Evolutionary conservation across 192 early-diverging fungal genomes (phyloP).

Genomic region (Gonapodya prolifera): DNA sequence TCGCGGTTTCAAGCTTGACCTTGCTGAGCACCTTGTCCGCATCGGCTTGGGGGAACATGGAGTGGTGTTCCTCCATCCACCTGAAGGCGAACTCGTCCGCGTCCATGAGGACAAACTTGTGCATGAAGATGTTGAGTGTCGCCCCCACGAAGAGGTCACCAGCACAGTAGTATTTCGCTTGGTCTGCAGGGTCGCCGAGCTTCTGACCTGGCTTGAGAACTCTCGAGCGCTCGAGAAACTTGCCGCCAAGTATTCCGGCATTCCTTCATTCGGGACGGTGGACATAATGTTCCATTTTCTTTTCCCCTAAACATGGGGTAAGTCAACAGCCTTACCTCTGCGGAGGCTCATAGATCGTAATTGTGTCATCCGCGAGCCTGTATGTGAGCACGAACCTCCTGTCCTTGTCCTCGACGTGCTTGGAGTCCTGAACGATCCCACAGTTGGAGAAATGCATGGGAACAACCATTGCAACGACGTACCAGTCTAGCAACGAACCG

Average conservation of each 20-base stretch:
- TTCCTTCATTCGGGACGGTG: constrained; percentile 21
- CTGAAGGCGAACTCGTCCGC: constrained; percentile 52
- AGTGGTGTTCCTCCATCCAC: constrained; percentile 30
- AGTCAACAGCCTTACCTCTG: constrained; percentile 23
- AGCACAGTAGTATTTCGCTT: constrained; percentile 31
- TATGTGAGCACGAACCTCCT: constrained; percentile 47
- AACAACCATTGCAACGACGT: constrained; percentile 5
- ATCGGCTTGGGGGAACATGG: constrained; percentile 18
- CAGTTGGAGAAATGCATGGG: not conserved
- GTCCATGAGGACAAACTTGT: constrained; percentile 39
- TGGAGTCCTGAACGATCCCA: constrained; percentile 33
- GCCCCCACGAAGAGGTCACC: constrained; percentile 39
- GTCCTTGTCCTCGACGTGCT: constrained; percentile 42
- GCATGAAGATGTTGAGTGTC: constrained; percentile 28
- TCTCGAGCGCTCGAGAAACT: constrained; percentile 46
- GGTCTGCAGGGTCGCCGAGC: constrained; percentile 23
- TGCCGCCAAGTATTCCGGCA: constrained; percentile 45
- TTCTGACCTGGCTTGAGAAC: constrained; percentile 39
- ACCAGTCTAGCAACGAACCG: constrained; percentile 49
- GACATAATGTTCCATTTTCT: constrained; percentile 3
- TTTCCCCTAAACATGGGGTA: not conserved
- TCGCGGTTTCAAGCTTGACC: constrained; percentile 8
- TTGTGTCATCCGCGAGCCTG: constrained; percentile 45
- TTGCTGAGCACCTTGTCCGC: constrained; percentile 6
- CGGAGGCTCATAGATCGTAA: constrained; percentile 52